These are phyloP conservation scores for Somion occarium DNA, from an alignment of 1,284 basidiomycete genomes.

Conservation along the genomic window DNA sequence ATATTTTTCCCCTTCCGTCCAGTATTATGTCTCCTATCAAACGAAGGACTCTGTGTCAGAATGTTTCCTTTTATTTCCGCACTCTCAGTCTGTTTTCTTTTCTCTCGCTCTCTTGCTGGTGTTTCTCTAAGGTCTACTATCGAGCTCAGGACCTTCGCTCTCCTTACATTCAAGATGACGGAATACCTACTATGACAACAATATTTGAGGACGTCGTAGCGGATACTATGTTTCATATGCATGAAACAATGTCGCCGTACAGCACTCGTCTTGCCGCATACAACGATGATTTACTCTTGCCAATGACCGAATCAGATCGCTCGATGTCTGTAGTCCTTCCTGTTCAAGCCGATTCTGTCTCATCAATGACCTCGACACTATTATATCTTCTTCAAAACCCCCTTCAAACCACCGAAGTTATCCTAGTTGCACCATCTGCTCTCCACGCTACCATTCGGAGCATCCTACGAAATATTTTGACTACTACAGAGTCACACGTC, in stretches of 20 bases:
- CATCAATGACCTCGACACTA: constrained; percentile 30
- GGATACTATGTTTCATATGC: neutral
- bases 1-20: no score
- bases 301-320: neutral
- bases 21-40: no score
- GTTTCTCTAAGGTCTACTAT: neutral
- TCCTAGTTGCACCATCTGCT: constrained; percentile 42
- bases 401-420: constrained; percentile 36
- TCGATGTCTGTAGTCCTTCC: constrained; percentile 45
- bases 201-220: neutral
- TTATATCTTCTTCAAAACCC: constrained; percentile 31
- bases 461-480: constrained; percentile 30
- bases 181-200: neutral
- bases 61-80: neutral
- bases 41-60: no score
- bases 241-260: no score
- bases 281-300: neutral
- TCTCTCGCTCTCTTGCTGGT: neutral
- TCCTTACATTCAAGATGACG: neutral
- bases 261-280: neutral
- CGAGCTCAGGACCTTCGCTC: neutral
- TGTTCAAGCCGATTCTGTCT: constrained; percentile 33
- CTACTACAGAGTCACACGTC: constrained; percentile 19
- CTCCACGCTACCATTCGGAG: constrained; percentile 32
- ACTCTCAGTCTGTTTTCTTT: neutral